Conservation (phyloP, 2,329 filamentous ascomycete species). For the Emergomyces orientalis region DNA sequence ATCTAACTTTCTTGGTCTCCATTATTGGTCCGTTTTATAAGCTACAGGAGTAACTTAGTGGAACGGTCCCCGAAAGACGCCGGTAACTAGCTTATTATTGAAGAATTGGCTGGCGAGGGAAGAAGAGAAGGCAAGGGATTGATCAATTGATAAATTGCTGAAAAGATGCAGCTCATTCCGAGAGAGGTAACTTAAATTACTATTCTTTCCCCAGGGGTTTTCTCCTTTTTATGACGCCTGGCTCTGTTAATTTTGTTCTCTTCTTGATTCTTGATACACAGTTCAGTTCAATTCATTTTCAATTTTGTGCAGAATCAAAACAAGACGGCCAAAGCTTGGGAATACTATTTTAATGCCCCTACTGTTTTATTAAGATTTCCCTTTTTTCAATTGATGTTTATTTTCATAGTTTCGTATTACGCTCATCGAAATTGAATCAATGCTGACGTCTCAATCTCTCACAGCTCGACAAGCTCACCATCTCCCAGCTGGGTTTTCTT, state of each 20-base stretch:
- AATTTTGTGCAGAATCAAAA: too few relatives aligned
- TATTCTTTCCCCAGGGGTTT: neutral
- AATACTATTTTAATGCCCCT: too few relatives aligned
- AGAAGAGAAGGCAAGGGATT: neutral
- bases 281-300: too few relatives aligned
- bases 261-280: neutral
- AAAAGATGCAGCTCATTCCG: slow-evolving; percentile 5
- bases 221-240: neutral
- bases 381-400: neutral
- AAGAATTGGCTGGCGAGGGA: too few relatives aligned
- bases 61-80: too few relatives aligned
- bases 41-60: too few relatives aligned
- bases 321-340: too few relatives aligned
- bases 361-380: neutral
- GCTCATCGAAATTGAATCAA: neutral
- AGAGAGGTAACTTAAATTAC: slow-evolving; percentile 6
- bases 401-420: neutral
- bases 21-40: too few relatives aligned
- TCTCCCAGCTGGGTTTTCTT: slow-evolving; percentile 77
- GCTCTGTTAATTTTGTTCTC: neutral
- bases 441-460: neutral
- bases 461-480: slow-evolving; percentile 91
- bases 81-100: too few relatives aligned
- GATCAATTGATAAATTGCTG: neutral
- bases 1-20: too few relatives aligned